Percentiles rank a stretch among this genome's conserved stretches.
These are phyloP conservation scores for Hortaea werneckii DNA, from an alignment of 2,329 filamentous ascomycete species.

Conservation along the genomic window DNA sequence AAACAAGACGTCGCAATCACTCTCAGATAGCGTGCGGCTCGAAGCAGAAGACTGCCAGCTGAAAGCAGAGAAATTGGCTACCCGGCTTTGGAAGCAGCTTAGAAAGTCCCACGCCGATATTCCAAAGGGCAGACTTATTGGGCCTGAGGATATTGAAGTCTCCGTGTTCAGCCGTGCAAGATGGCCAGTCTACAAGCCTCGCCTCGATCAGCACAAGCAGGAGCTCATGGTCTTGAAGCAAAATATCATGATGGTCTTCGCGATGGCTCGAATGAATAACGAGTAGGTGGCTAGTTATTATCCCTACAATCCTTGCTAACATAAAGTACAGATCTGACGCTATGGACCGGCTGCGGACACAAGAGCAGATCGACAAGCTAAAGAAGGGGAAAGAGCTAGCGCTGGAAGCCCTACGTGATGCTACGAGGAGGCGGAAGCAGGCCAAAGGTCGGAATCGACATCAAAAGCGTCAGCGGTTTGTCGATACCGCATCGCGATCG, in stretches of 20 bases:
- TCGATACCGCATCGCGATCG: background rate
- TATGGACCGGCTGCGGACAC: background rate
- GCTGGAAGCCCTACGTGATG: background rate
- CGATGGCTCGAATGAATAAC: background rate
- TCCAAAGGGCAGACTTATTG: conserved; percentile 1
- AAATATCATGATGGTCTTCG: conserved; percentile 5
- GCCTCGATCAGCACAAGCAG: conserved; percentile 4
- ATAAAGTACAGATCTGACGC: background rate
- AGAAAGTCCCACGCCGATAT: conserved; percentile 1
- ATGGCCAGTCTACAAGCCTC: conserved; percentile 6
- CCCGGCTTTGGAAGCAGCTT: conserved; percentile 2
- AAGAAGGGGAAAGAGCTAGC: background rate
- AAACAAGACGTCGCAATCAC: background rate
- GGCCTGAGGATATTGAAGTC: conserved; percentile 4
- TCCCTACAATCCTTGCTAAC: background rate
- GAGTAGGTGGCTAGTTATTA: background rate
- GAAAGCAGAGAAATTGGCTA: conserved; percentile 3
- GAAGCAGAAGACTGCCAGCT: conserved; percentile 4
- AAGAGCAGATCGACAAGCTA: background rate
- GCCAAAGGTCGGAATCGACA: background rate
- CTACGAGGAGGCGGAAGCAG: background rate
- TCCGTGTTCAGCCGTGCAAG: conserved; percentile 1
- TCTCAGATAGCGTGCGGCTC: background rate
- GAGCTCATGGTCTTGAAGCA: conserved; percentile 6
- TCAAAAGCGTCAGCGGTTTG: background rate